phyloP scores from a whole-genome alignment of 768 basidiomycete species.

The Daedalea quercina region DNA sequence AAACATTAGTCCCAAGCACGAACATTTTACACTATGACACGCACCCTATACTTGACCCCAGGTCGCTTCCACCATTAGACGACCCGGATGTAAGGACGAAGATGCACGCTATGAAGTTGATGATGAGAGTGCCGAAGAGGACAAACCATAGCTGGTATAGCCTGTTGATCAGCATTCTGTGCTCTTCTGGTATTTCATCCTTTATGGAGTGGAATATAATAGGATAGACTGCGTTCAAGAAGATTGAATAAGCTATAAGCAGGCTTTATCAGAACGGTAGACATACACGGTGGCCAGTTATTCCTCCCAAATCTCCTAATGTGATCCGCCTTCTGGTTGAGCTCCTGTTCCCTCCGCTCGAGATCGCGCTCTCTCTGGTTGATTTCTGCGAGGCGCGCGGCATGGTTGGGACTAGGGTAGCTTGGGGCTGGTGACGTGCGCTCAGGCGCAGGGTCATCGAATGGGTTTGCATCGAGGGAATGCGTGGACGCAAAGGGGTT shows the following conservation, averaged over 20 bases:
- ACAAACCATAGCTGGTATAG: conserved; percentile 94
- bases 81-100: conserved; percentile 76
- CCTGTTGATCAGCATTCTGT: conserved; percentile 72
- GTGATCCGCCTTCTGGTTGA: conserved; percentile 60
- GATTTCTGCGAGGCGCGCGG: conserved; percentile 54
- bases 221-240: conserved; percentile 89
- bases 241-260: no score
- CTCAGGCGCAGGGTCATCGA: conserved; percentile 71
- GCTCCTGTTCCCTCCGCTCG: conserved; percentile 69
- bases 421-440: not conserved
- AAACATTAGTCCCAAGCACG: not conserved
- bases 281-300: conserved; percentile 91
- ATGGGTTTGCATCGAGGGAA: conserved; percentile 84
- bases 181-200: conserved; percentile 83
- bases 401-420: conserved; percentile 25
- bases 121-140: conserved; percentile 68
- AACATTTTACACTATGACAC: conserved; percentile 20
- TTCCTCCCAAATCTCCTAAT: conserved; percentile 73
- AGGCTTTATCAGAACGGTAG: no score
- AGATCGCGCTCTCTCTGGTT: conserved; percentile 77
- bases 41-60: conserved; percentile 79
- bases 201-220: conserved; percentile 90
- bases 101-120: conserved; percentile 91
- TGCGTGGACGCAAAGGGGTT: conserved; percentile 84
- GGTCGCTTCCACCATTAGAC: conserved; percentile 67